phyloP scores from a whole-genome alignment of 2,329 filamentous ascomycete species.

The Alternaria arborescens region DNA sequence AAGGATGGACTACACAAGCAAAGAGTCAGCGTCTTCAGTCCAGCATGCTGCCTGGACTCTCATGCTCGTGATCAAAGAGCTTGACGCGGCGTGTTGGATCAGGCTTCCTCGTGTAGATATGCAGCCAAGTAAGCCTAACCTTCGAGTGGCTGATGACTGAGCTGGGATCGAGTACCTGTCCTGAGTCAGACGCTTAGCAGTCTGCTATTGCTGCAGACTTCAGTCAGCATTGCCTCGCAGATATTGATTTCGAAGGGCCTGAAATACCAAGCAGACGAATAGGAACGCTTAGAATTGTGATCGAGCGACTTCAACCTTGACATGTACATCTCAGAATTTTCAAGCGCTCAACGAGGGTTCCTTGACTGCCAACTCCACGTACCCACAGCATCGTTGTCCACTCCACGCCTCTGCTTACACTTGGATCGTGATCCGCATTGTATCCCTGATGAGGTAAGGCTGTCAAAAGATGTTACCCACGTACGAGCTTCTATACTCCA shows the following conservation, averaged over 20 bases:
- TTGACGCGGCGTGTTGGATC: background rate
- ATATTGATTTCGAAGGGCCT: background rate
- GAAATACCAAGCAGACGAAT: background rate
- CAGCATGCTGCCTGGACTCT: background rate
- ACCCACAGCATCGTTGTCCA: background rate
- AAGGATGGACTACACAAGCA: background rate
- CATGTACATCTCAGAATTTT: background rate
- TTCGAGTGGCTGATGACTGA: slow-evolving; percentile 3
- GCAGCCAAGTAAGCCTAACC: background rate
- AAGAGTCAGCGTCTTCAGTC: background rate
- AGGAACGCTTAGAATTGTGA: background rate
- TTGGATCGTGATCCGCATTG: background rate
- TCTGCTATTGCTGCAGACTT: background rate
- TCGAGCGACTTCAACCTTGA: background rate
- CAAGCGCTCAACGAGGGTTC: background rate
- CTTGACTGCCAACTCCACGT: background rate
- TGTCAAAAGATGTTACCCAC: background rate
- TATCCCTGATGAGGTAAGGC: background rate
- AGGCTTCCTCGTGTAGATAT: background rate
- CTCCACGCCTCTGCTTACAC: background rate
- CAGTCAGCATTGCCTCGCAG: background rate
- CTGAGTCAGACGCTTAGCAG: background rate
- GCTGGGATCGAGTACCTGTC: slow-evolving; percentile 1
- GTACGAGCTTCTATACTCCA: background rate
- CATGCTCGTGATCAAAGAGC: background rate